Evolutionary conservation across 23 red algal species (phyloP).

Genomic region (Agarophyton chilense): DNA sequence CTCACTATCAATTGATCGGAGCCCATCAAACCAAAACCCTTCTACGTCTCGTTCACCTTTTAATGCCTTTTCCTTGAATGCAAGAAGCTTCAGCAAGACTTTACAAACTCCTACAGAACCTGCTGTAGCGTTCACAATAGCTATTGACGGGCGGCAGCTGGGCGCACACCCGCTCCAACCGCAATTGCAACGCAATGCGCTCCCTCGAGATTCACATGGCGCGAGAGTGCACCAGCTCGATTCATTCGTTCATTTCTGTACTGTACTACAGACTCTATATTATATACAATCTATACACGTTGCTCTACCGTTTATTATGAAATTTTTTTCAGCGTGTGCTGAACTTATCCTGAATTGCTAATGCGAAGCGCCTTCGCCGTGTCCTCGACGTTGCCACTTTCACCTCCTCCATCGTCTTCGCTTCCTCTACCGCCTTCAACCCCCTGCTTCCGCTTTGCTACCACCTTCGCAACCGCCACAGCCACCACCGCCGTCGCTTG

Average conservation of each 20-base stretch:
- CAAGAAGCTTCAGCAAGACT: constrained; percentile 10
- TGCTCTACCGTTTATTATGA: too few relatives aligned
- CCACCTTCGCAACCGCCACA: too few relatives aligned
- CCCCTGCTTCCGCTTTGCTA: too few relatives aligned
- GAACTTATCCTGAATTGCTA: too few relatives aligned
- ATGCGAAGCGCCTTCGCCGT: not conserved
- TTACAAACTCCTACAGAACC: not conserved
- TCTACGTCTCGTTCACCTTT: constrained; percentile 13
- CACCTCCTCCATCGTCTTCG: not conserved
- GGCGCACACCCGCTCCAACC: constrained; percentile 28
- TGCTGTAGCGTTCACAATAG: too few relatives aligned
- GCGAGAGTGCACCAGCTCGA: too few relatives aligned
- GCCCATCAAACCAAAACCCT: constrained; percentile 13
- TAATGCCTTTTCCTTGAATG: constrained; percentile 6
- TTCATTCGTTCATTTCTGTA: too few relatives aligned
- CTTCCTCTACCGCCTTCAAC: not conserved
- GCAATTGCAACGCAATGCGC: too few relatives aligned
- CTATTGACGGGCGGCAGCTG: not conserved
- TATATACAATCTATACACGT: too few relatives aligned
- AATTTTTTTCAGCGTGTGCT: too few relatives aligned
- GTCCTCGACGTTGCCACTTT: not conserved
- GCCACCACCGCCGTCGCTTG: not conserved
- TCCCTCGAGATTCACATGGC: too few relatives aligned
- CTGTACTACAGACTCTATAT: too few relatives aligned
- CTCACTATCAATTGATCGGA: constrained; percentile 7